Evolutionary conservation across 2,329 filamentous ascomycete species (phyloP), one percentile per base, ranked within the genome.

Genomic region (Chaetomium strumarium): DNA sequence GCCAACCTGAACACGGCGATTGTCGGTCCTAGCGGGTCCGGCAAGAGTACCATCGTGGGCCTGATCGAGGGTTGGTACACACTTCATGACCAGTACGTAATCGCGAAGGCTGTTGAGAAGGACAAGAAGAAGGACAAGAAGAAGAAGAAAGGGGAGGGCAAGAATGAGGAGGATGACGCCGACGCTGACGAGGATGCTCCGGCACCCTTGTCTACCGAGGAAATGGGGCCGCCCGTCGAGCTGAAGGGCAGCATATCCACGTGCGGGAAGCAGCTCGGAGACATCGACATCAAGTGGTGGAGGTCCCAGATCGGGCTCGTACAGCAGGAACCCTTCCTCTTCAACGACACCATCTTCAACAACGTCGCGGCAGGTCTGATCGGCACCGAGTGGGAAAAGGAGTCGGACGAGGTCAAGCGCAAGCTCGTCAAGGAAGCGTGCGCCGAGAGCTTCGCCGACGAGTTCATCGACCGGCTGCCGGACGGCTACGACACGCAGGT

Each of bases 11-110:
- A 84, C 2, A 88, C 85, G 0, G 86, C 86, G 2, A 84, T 90
- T 16, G 86, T 90, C 17, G 86, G 86, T 0, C 79, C 84, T 0
- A 87, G 83, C 2, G 86, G 86, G 0, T 83, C 79, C 5, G 86
- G 87, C 0, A 91, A 90, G 66, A 86, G 82, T 46, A 90, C 86
- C 0, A 81, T 90, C 24, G 80, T 89, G 0, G 84, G 83, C 0
- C 69, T 90, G 2, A 71, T 90, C 3, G 82, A 90, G 63, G 73
- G 85, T 31, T 90, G 85, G 84, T 90, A 90, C 63, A 79, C 81
- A 2, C 71, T 85, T 1, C 70, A 76, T 34, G 72, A 77, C 6
- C 75, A 81, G 54, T 68, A 76, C 50, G 60, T 73, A n/a, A 74
- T 81, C 29, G 73, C 72, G 13, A 77, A 75, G 63, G 70, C 74